phyloP scores from a whole-genome alignment of 192 early-diverging fungal species.

The Backusella psychrophila region DNA sequence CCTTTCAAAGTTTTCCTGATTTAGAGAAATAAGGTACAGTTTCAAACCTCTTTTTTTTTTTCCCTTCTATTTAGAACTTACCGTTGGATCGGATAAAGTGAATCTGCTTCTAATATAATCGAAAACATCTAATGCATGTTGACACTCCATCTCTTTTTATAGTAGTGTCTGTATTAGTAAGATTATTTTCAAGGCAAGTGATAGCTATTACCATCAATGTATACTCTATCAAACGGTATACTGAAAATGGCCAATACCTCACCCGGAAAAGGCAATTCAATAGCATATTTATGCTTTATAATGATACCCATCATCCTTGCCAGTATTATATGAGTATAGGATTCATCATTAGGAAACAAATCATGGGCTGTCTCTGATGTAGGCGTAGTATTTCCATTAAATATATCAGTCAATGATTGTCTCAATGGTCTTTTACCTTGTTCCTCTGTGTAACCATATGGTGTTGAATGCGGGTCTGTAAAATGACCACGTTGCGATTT shows the following conservation, averaged over 20 bases:
- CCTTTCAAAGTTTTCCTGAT: slow-evolving; percentile 38
- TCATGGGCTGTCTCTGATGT: neutral
- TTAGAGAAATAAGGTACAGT: neutral
- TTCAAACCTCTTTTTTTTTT: neutral
- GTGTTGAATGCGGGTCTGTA: neutral
- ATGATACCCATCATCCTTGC: neutral
- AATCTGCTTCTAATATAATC: slow-evolving; percentile 32
- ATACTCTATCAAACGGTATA: slow-evolving; percentile 17
- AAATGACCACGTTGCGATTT: slow-evolving; percentile 11
- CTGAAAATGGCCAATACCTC: slow-evolving; percentile 25
- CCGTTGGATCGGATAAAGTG: slow-evolving; percentile 17
- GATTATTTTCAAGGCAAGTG: neutral
- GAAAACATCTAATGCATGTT: slow-evolving; percentile 37
- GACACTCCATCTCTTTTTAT: slow-evolving; percentile 31
- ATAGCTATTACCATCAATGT: slow-evolving; percentile 13
- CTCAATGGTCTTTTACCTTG: neutral
- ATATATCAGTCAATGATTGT: neutral
- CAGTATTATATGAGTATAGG: neutral
- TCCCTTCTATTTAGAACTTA: neutral
- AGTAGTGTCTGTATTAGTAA: neutral
- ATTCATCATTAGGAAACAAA: neutral
- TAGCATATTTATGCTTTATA: slow-evolving; percentile 13
- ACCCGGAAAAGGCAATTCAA: slow-evolving; percentile 16
- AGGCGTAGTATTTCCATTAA: neutral
- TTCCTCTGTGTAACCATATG: neutral